phyloP scores from a whole-genome alignment of 164 flowering plant genomes.

The Berberis thunbergii region DNA sequence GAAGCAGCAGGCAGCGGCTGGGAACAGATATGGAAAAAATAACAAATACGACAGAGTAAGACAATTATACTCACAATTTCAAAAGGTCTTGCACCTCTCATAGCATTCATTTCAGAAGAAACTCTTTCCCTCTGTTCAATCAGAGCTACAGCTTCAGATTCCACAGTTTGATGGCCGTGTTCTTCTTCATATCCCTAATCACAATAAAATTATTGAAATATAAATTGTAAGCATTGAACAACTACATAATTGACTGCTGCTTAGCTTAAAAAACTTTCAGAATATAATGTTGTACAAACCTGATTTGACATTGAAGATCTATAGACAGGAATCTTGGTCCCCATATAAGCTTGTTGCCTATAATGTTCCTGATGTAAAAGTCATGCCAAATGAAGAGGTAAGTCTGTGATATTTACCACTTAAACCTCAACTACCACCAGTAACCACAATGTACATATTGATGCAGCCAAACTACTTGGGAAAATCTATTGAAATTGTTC shows the following conservation, averaged over 20 bases:
- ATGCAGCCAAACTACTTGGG: neutral
- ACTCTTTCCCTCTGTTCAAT: constrained; percentile 6
- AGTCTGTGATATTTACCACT: neutral
- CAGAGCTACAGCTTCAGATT: constrained; percentile 16
- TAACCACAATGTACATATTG: neutral
- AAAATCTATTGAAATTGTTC: too few relatives aligned
- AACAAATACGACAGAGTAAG: neutral
- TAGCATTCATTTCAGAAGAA: constrained; percentile 13
- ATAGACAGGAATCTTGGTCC: constrained; percentile 13
- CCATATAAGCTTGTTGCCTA: constrained; percentile 22
- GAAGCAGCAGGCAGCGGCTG: neutral
- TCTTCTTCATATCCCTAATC: constrained; percentile 21
- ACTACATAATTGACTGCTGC: constrained; percentile 1
- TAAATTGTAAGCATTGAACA: neutral
- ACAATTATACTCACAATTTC: constrained; percentile 14
- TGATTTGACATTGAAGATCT: constrained; percentile 16
- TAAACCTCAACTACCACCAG: too few relatives aligned
- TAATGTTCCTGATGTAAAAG: constrained; percentile 19
- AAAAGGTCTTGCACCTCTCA: constrained; percentile 11
- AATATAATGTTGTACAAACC: constrained; percentile 13
- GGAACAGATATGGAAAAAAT: neutral
- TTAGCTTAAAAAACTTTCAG: neutral
- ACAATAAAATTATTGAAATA: neutral
- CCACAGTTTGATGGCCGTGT: constrained; percentile 8
- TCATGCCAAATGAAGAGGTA: constrained; percentile 2